Evolutionary conservation across 208 protist genomes (phyloP).

Genomic region (Wallacemonas collosoma): DNA sequence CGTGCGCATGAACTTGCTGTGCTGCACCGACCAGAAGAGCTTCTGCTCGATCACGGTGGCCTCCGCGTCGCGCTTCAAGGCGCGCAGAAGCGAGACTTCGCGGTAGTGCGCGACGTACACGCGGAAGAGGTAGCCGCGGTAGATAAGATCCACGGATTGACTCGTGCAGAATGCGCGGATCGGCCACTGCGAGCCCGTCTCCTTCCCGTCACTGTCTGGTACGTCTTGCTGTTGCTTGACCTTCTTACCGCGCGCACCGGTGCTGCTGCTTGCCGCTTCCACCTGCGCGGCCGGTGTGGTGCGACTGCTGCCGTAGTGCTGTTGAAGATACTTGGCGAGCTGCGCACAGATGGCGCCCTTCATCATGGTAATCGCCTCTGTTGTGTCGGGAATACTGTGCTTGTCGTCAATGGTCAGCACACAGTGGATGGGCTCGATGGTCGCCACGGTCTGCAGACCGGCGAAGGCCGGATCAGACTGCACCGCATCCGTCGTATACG

Average conservation of each 20-base stretch:
- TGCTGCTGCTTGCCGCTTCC: background rate
- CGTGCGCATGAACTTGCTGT: conserved; percentile 79
- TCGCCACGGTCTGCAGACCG: conserved; percentile 58
- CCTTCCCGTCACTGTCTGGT: too few species aligned
- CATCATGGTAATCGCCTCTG: conserved; percentile 83
- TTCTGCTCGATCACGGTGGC: conserved; percentile 78
- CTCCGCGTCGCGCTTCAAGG: conserved; percentile 70
- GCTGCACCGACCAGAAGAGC: conserved; percentile 85
- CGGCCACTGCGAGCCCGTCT: conserved; percentile 5
- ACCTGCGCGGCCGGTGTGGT: background rate
- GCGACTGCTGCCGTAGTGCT: conserved; percentile 29
- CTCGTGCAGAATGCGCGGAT: conserved; percentile 63
- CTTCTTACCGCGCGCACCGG: background rate
- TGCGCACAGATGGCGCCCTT: conserved; percentile 88
- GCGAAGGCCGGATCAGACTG: conserved; percentile 42
- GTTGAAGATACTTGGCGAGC: conserved; percentile 72
- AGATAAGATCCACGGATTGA: conserved; percentile 81
- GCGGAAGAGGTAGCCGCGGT: conserved; percentile 84
- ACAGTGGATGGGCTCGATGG: conserved; percentile 75
- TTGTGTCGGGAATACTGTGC: conserved; percentile 80
- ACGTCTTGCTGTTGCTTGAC: conserved; percentile 8
- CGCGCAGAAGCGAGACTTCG: conserved; percentile 78
- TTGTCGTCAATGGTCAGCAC: conserved; percentile 87
- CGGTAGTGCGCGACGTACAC: conserved; percentile 88
- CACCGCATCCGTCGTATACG: conserved; percentile 54